Base-by-base conservation (phyloP, 2,329 filamentous ascomycete species). In the Mariannaea elegans region DNA sequence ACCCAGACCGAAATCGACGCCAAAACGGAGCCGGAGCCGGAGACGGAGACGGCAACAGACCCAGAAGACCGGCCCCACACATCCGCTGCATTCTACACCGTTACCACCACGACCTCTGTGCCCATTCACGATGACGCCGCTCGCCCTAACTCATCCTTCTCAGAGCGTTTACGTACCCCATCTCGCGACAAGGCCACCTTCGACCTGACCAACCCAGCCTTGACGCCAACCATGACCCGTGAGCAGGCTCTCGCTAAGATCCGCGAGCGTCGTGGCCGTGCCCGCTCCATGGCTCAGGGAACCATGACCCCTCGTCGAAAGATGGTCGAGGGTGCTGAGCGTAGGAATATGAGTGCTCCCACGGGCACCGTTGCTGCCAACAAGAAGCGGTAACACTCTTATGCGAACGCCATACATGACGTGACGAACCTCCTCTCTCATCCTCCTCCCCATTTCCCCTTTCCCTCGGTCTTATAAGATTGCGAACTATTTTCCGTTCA, bases 241-340 rank as follows among this genome's bases (percentile, higher is more conserved):
- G 91, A 93, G 73, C 83, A 93, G 74, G 91, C 91, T 3, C 82
- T 94, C 14, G 89, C 89, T 55, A 87, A 89, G 72, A 94, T 94
- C 65, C 84, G 88, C 52, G 88, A 92, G 76, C 82, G 91, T 24
- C 80, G 91, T 52, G 90, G 90, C 7, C 81, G 91, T 44, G 90
- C 91, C 56, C 83, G 87, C 66, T 92, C 89, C 73, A 85, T 90
- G 57, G 87, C 87, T 4, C 82, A 87, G 51, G 87, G 86, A 2
- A 83, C 86, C 6, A 78, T 83, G 60, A 90, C 89, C 18, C 69
- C 73, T 7, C 79, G 81, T 62, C 87, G 84, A 75, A 82, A 84
- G 73, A 84, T 85, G 81, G 72, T 86, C 36, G 78, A 82, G 61
- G 85, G 81, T 23, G 76, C 66, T 38, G 68, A 79, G 56, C 76